These are phyloP conservation scores for Botryotinia globosa DNA, from an alignment of 2,329 filamentous ascomycete genomes.

Conservation along the genomic window DNA sequence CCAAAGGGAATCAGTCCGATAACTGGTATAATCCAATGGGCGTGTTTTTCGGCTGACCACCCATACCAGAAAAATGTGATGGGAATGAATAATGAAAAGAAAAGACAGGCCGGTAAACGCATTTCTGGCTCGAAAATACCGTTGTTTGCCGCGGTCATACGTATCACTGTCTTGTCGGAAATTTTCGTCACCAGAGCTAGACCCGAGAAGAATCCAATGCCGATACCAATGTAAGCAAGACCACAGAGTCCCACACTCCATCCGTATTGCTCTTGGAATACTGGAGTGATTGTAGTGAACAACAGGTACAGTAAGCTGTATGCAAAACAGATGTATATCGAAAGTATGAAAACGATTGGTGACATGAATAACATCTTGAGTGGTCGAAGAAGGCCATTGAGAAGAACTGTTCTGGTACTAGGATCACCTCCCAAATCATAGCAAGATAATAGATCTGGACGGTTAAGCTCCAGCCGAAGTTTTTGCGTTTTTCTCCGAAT, in stretches of 20 bases:
- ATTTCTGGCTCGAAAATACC: conserved; percentile 40
- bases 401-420: conserved; percentile 4
- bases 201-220: conserved; percentile 42
- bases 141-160: conserved; percentile 44
- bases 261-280: conserved; percentile 46
- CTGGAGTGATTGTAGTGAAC: conserved; percentile 48
- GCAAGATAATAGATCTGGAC: conserved; percentile 43
- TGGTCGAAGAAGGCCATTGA: conserved; percentile 43
- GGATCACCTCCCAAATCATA: conserved; percentile 39
- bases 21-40: conserved; percentile 46
- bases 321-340: conserved; percentile 73
- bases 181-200: conserved; percentile 42
- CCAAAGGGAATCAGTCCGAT: conserved; percentile 44
- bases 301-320: conserved; percentile 54
- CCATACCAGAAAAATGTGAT: conserved; percentile 49
- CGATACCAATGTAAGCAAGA: conserved; percentile 45
- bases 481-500: conserved; percentile 45
- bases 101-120: conserved; percentile 44
- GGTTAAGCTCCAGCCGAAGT: conserved; percentile 44
- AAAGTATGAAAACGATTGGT: conserved; percentile 50
- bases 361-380: conserved; percentile 42
- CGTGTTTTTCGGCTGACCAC: conserved; percentile 44
- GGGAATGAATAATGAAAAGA: conserved; percentile 44
- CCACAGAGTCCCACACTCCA: conserved; percentile 43
- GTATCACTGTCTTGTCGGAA: conserved; percentile 46